These are phyloP conservation scores for Phytophthora litchii DNA, from an alignment of 352 stramenopile species.

Conservation along the genomic window DNA sequence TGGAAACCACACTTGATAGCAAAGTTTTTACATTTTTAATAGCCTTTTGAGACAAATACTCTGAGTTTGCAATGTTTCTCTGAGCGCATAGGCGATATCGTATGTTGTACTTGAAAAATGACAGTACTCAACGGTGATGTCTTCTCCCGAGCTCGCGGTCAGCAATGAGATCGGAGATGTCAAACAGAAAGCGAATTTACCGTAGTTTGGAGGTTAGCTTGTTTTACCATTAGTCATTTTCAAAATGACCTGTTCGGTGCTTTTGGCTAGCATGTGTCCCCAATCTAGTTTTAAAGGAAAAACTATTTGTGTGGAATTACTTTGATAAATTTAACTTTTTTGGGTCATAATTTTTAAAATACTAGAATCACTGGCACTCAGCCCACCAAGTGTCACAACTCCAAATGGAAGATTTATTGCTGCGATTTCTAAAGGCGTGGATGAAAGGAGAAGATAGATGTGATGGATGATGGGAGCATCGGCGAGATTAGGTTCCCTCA, in stretches of 20 bases:
- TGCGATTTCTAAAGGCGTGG: slow-evolving; percentile 12
- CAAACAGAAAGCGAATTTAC: not conserved
- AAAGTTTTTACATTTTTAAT: too few species aligned
- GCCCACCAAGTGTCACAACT: slow-evolving; percentile 1
- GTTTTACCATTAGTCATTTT: too few species aligned
- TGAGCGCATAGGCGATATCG: not conserved
- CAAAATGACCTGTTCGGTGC: too few species aligned
- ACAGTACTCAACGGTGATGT: not conserved
- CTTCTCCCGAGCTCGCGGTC: not conserved
- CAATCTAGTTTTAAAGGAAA: too few species aligned
- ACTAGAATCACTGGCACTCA: too few species aligned
- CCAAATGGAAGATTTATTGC: slow-evolving; percentile 2
- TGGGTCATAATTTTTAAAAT: too few species aligned
- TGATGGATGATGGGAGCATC: not conserved
- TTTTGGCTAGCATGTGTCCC: too few species aligned
- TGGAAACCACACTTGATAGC: too few species aligned
- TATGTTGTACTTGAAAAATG: not conserved
- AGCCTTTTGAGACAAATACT: too few species aligned
- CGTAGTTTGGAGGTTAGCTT: not conserved
- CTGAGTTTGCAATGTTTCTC: not conserved
- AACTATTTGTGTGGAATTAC: too few species aligned
- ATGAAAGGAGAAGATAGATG: slow-evolving; percentile 13
- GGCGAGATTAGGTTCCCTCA: slow-evolving; percentile 1
- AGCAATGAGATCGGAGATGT: not conserved
- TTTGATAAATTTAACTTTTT: too few species aligned